These are phyloP conservation scores for Fusarium pilosicola DNA, from an alignment of 2,329 filamentous ascomycete genomes.

Conservation along the genomic window DNA sequence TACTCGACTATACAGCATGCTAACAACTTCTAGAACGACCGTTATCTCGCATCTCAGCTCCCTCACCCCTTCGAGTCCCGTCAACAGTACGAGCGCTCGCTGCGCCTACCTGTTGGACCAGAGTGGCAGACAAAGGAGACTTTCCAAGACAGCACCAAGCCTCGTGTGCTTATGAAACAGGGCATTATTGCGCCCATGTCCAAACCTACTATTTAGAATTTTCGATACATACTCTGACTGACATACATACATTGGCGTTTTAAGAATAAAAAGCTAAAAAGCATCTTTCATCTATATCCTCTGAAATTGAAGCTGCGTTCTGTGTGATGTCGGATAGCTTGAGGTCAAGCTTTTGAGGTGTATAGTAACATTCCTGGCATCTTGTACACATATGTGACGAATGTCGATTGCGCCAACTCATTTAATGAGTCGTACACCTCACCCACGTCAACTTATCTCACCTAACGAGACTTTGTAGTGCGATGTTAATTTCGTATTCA, in stretches of 20 bases:
- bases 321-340: not conserved
- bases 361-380: not conserved
- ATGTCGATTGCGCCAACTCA: not conserved
- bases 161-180: slow-evolving; percentile 88
- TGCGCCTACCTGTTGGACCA: slow-evolving; percentile 87
- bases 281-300: not conserved
- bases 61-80: slow-evolving; percentile 90
- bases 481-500: not conserved
- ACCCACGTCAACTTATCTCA: not conserved
- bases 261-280: slow-evolving; percentile 33
- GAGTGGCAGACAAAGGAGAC: slow-evolving; percentile 98
- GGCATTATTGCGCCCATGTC: slow-evolving; percentile 89
- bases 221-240: not conserved
- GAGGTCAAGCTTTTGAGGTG: not conserved
- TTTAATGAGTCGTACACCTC: not conserved
- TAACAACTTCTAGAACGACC: slow-evolving; percentile 70
- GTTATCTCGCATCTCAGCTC: slow-evolving; percentile 84
- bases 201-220: slow-evolving; percentile 67
- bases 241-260: slow-evolving; percentile 19
- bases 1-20: not conserved
- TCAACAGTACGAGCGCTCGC: slow-evolving; percentile 88
- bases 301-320: not conserved
- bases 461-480: not conserved
- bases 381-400: not conserved
- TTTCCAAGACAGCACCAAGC: slow-evolving; percentile 90